phyloP scores from a whole-genome alignment of 2,329 filamentous ascomycete species.

The Huntiella moniliformis region DNA sequence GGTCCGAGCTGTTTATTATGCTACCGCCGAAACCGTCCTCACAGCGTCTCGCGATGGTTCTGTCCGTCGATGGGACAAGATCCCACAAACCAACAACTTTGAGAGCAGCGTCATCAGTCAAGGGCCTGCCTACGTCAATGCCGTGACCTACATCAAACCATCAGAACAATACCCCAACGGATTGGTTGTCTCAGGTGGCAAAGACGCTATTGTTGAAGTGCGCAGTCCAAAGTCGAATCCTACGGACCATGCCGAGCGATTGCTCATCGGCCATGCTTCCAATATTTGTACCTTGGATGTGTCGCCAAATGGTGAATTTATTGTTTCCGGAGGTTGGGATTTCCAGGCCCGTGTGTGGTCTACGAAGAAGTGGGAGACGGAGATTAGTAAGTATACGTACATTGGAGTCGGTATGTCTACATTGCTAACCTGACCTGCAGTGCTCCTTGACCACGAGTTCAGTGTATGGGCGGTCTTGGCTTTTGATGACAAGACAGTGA shows the following conservation, averaged over 20 bases:
- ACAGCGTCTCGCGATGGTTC: constrained; percentile 86
- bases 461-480: constrained; percentile 86
- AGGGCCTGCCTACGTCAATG: constrained; percentile 74
- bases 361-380: constrained; percentile 67
- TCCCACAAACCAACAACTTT: constrained; percentile 35
- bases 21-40: constrained; percentile 49
- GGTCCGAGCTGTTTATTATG: constrained; percentile 77
- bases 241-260: constrained; percentile 62
- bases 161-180: constrained; percentile 53
- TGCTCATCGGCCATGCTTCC: constrained; percentile 68
- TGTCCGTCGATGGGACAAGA: constrained; percentile 67
- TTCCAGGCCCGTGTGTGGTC: constrained; percentile 72
- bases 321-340: constrained; percentile 93
- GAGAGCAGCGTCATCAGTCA: constrained; percentile 63
- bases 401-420: background rate
- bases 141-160: constrained; percentile 56
- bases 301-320: constrained; percentile 47
- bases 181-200: constrained; percentile 69
- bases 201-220: constrained; percentile 85
- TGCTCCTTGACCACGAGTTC: constrained; percentile 53
- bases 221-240: constrained; percentile 48
- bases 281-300: constrained; percentile 82
- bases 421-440: background rate
- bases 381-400: constrained; percentile 23
- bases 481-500: constrained; percentile 58